Evolutionary conservation across 495 filamentous ascomycete species (phyloP), one percentile per base, ranked within the genome.

Genomic region (Penicillium psychrofluorescens): DNA sequence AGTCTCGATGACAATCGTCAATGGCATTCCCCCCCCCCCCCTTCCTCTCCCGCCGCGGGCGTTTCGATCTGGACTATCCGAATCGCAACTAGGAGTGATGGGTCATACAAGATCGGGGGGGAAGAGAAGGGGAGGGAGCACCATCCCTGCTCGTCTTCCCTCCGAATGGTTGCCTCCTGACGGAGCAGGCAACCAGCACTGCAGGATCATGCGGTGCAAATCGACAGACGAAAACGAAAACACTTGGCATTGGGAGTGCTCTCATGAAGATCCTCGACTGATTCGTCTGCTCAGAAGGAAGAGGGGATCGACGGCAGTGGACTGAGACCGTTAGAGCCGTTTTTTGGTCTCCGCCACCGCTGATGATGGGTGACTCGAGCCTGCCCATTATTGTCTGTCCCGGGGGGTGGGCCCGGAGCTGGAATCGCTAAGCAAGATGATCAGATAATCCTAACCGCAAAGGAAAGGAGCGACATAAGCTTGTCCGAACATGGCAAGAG

Each of bases 401-500:
- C 15, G 15, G 15, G 4, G 32, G 29, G 32, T 40, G 29, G 40
- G 38, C 22, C 32, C 30, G 31, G 38, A 45, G 16, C 22, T 41
- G 45, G 53, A 53, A 62, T 62, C 53, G 54, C 55, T 63, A 55
- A 51, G 47, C 44, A 50, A 22, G 53, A 55, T 40, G 61, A 61
- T 62, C 58, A 59, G 53, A 62, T 58, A 61, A 58, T 61, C 44
- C 52, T 53, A 44, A 45, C 55, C 51, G 13, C 43, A 56, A 58
- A 41, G 29, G 56, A 48, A 48, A 51, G 46, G 59, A 62, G 48
- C 49, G 49, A 49, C 62, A 49, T 28, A 46, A 40, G 52, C 36
- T 50, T 50, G 44, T 43, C 64, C 56, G n/a, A 46, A 57, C 43
- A 16, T 43, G 61, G 65, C 42, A 63, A 66, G 61, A 63, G 53